Base-by-base conservation (phyloP, 2,329 filamentous ascomycete genomes). In the Leptographium radiaticola region DNA sequence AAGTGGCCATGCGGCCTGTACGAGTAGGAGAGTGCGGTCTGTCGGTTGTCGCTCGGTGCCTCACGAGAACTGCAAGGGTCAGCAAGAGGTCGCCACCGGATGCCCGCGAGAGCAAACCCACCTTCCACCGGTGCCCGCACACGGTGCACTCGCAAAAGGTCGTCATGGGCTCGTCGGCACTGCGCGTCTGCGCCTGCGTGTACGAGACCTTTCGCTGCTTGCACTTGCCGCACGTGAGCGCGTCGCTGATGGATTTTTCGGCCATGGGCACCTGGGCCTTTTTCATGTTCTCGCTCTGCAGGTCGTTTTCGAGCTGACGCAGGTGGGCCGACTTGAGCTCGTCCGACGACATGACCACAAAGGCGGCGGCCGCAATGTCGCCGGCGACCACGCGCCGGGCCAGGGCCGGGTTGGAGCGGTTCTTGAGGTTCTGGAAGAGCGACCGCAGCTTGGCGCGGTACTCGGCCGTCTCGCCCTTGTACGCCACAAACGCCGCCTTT, bases 191-290 rank as follows among this genome's bases (percentile, higher is more conserved):
- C 6, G 93, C 93, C 72, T 98, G 93, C 49, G 82, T 89, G 71
- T 98, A 98, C 69, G 86, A 89, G 65, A 97, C 93, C 75, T 89
- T 90, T 75, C 87, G 90, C 77, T 95, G 79, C 63, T 87, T 87
- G 71, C 93, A 98, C 69, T 89, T 90, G 65, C 89, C 81, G 72
- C 93, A 98, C 70, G 88, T 84, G 64, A 97, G 77, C 55, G 84
- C 87, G 66, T 86, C 85, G 66, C 84, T 89, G 71, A 96, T 89
- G 66, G 86, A 90, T 77, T 89, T 93, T 71, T 95, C 86, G 18
- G 83, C 86, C 75, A 90, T 86, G 55, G 91, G 87, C 12, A 95
- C 90, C 83, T 97, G 94, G 1, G 93, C 89, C 70, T 91, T 89
- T 74, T 89, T 89, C 87, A 97, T 90, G 70, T 98, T 98, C 71